These are phyloP conservation scores for Pleoardoris graminearum DNA, from an alignment of 2,329 filamentous ascomycete species.

Conservation along the genomic window DNA sequence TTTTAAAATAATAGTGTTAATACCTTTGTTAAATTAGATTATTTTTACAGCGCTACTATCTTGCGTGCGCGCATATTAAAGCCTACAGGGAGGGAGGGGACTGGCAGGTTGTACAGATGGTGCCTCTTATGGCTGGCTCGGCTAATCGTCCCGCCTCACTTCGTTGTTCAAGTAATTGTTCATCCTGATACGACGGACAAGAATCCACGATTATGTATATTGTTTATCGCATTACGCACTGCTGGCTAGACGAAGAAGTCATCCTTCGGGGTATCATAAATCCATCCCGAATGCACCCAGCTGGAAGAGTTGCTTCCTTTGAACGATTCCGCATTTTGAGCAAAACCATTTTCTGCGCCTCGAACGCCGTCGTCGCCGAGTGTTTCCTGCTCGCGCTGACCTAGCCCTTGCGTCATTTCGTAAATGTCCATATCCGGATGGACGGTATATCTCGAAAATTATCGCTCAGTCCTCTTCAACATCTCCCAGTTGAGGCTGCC, in stretches of 20 bases:
- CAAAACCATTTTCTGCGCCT: background rate
- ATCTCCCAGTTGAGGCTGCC: background rate
- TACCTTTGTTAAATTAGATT: no score
- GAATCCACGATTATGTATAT: no score
- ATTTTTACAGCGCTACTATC: no score
- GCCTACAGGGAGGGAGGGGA: no score
- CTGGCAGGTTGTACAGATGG: no score
- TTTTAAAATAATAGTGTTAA: no score
- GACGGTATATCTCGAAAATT: background rate
- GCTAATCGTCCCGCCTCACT: no score
- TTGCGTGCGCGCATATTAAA: no score
- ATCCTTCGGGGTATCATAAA: conserved; percentile 14
- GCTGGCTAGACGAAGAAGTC: conserved; percentile 5
- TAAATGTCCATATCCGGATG: conserved; percentile 8
- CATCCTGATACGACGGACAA: no score
- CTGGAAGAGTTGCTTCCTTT: conserved; percentile 19
- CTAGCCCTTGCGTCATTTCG: background rate
- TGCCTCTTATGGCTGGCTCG: no score
- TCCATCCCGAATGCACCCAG: conserved; percentile 13
- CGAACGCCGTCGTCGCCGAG: conserved; percentile 7
- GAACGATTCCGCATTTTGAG: conserved; percentile 15
- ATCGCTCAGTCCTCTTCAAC: background rate
- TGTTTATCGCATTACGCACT: conserved; percentile 17
- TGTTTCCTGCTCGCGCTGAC: conserved; percentile 7
- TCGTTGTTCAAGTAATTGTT: no score